A percentile compares a stretch with the other conserved stretches of the same genome.
Evolutionary conservation across 179 eudicot species (phyloP).

Genomic region (Actinidia chinensis): DNA sequence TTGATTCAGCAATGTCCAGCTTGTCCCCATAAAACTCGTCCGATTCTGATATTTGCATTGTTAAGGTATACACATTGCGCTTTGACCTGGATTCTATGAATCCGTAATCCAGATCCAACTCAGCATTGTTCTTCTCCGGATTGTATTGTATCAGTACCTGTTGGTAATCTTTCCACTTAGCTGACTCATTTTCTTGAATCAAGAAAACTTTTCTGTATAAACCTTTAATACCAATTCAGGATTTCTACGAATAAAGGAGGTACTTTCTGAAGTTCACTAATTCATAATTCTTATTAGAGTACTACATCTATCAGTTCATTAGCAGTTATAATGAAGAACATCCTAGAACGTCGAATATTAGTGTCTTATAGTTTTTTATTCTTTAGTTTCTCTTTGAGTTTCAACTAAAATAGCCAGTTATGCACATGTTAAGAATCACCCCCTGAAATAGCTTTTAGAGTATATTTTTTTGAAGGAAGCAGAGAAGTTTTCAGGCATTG

Average conservation of each 20-base stretch:
- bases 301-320: neutral
- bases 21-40: slow-evolving; percentile 83
- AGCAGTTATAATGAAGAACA: too few species aligned
- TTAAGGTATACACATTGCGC: slow-evolving; percentile 72
- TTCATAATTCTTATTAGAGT: neutral
- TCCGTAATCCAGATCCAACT: slow-evolving; percentile 91
- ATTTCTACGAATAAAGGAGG: neutral
- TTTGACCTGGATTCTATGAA: slow-evolving; percentile 67
- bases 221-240: neutral
- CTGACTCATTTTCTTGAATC: neutral
- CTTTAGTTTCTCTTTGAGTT: neutral
- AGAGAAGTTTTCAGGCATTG: neutral
- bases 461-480: neutral
- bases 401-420: too few species aligned
- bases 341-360: too few species aligned
- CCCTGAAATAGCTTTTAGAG: too few species aligned
- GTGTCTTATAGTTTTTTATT: too few species aligned
- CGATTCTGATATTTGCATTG: slow-evolving; percentile 77
- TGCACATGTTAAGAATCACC: too few species aligned
- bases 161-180: neutral
- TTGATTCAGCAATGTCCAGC: slow-evolving; percentile 86
- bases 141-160: slow-evolving; percentile 92
- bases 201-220: neutral
- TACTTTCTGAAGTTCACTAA: neutral
- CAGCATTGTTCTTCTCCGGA: slow-evolving; percentile 84